phyloP scores from a whole-genome alignment of 2,329 filamentous ascomycete genomes.

The Aspergillus brunneoviolaceus region DNA sequence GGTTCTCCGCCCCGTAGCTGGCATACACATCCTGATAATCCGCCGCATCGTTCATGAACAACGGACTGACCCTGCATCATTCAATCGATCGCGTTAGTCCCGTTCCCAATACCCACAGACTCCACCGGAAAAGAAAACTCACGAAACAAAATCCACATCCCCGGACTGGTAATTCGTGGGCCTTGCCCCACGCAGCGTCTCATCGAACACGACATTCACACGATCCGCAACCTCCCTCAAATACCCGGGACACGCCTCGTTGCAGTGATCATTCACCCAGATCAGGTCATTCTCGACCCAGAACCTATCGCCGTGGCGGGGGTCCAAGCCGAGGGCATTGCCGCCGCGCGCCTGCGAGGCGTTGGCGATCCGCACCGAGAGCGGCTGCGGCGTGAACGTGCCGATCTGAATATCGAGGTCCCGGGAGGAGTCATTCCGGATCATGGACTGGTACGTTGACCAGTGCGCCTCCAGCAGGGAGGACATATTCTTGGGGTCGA shows the following conservation, averaged over 20 bases:
- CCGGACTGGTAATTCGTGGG: conserved; percentile 10
- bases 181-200: background rate
- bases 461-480: conserved; percentile 7
- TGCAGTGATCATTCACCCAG: conserved; percentile 8
- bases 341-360: conserved; percentile 2
- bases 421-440: conserved; percentile 3
- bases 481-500: conserved; percentile 1
- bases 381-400: conserved; percentile 10
- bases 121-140: background rate
- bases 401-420: conserved; percentile 8
- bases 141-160: conserved; percentile 8
- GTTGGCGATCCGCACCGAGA: conserved; percentile 8
- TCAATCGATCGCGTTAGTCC: too few relatives aligned
- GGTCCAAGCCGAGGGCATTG: conserved; percentile 12
- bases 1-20: conserved; percentile 10
- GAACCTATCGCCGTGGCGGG: conserved; percentile 10
- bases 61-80: background rate
- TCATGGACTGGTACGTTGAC: conserved; percentile 8
- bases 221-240: conserved; percentile 8
- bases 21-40: conserved; percentile 15
- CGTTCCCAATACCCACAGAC: too few relatives aligned
- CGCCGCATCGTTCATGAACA: conserved; percentile 15
- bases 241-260: conserved; percentile 9
- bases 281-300: conserved; percentile 15
- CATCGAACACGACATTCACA: background rate